Evolutionary conservation across 2,329 filamentous ascomycete species (phyloP), one percentile per base, ranked within the genome.

Genomic region (Cercospora janseana): DNA sequence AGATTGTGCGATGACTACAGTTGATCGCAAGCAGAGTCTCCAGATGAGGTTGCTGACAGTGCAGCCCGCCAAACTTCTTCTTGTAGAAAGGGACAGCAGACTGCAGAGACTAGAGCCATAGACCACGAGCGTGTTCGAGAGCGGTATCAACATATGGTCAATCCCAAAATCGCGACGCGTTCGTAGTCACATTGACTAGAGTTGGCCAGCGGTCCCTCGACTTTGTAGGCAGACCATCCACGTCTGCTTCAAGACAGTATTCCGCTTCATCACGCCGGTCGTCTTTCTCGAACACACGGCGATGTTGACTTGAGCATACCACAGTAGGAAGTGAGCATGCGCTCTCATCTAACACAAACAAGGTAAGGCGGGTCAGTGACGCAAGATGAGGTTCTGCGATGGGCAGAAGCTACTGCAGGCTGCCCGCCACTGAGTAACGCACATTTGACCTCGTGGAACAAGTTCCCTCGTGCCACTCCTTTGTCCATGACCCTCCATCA

Each of bases 401-500:
- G 13, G 29, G 18, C 20, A 29, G 41, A 16, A 51, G 48, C 40
- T 43, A 43, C 41, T 51, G 48, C 42, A 51, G 47, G 41, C 20
- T 31, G 26, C 42, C 41, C 48, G 48, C 48, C 48, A 51, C 48
- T 34, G 26, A 18, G 24, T n/a, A 43, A 43, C 40, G 10, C 34
- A 23, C 34, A 16, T 32, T 20, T 13, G 16, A 49, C 29, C 46
- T 27, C 35, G 46, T 49, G 46, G 15, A 37, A 38, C 46, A 38
- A 13, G 15, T 50, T 41, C 41, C 13, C 41, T 50, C 47, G 47
- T 50, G 47, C 47, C 32, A 13, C 21, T 51, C 32, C 49, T 51
- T 51, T 51, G 49, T 51, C 21, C 20, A 32, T 40, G 42, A 42
- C 35, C 34, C n/a, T 34, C 31, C 1, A 38, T 38, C 34, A 38